A percentile compares a stretch with the other conserved stretches of the same genome.
These are phyloP conservation scores for Cadophora sp. DNA, from an alignment of 2,329 filamentous ascomycete genomes.

Conservation along the genomic window DNA sequence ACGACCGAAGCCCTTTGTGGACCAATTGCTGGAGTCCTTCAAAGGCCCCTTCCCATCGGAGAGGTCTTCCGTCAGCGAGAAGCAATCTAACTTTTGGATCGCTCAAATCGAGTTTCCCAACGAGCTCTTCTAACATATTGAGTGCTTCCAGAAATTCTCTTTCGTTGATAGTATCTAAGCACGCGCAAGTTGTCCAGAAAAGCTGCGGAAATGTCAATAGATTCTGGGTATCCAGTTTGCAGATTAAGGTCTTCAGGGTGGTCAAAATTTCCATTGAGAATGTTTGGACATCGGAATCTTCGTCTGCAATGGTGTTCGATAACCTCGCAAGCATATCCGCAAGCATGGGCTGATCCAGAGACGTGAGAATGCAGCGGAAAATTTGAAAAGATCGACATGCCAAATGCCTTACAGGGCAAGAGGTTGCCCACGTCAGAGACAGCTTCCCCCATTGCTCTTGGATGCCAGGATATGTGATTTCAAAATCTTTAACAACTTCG, in stretches of 20 bases:
- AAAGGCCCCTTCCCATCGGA: slow-evolving; percentile 88
- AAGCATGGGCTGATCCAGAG: slow-evolving; percentile 90
- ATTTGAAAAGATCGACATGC: slow-evolving; percentile 98
- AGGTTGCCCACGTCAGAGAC: slow-evolving; percentile 94
- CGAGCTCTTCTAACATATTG: slow-evolving; percentile 86
- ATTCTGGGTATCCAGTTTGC: slow-evolving; percentile 79
- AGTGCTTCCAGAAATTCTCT: slow-evolving; percentile 91
- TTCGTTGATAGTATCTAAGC: slow-evolving; percentile 95
- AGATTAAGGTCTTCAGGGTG: slow-evolving; percentile 89
- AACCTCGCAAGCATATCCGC: slow-evolving; percentile 95
- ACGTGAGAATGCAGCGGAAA: slow-evolving; percentile 91
- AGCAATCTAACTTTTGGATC: slow-evolving; percentile 71
- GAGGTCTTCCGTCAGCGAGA: slow-evolving; percentile 79
- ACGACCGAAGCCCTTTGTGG: slow-evolving; percentile 92
- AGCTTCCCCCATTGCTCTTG: slow-evolving; percentile 91
- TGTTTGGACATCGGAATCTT: slow-evolving; percentile 91
- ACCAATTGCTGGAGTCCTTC: slow-evolving; percentile 85
- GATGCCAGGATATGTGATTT: slow-evolving; percentile 82
- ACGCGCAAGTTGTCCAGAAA: slow-evolving; percentile 98
- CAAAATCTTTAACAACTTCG: slow-evolving; percentile 85
- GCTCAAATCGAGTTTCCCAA: slow-evolving; percentile 83
- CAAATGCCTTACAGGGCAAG: slow-evolving; percentile 91
- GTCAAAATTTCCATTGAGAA: slow-evolving; percentile 99
- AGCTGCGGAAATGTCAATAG: slow-evolving; percentile 91
- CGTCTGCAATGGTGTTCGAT: slow-evolving; percentile 96